Evolutionary conservation across 2,329 filamentous ascomycete genomes (phyloP).

Genomic region (Aspergillus hiratsukae): DNA sequence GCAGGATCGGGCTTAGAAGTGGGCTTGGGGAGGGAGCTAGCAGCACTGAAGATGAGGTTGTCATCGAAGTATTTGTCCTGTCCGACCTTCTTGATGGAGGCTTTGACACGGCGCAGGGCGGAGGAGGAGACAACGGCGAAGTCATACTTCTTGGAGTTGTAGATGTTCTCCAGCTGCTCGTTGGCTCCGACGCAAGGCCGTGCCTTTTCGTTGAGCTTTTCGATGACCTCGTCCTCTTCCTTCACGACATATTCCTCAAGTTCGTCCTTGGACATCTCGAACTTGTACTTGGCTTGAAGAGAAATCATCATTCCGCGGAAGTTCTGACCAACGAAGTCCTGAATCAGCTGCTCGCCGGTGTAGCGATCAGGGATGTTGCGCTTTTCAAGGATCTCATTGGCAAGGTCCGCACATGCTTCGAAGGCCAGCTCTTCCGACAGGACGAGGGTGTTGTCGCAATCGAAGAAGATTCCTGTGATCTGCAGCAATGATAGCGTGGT

Average conservation of each 20-base stretch:
- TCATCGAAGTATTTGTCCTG: conserved; percentile 76
- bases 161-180: conserved; percentile 62
- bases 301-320: conserved; percentile 85
- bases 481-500: conserved; percentile 23
- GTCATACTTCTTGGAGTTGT: conserved; percentile 59
- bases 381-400: conserved; percentile 75
- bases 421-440: conserved; percentile 88
- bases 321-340: conserved; percentile 88
- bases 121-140: conserved; percentile 79
- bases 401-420: conserved; percentile 81
- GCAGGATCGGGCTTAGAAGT: conserved; percentile 88
- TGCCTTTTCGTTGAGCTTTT: conserved; percentile 66
- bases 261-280: conserved; percentile 64
- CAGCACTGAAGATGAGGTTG: conserved; percentile 74
- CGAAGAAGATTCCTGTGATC: conserved; percentile 70
- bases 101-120: conserved; percentile 71
- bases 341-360: conserved; percentile 72
- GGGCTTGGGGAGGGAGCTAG: conserved; percentile 70
- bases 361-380: conserved; percentile 64
- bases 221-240: conserved; percentile 80
- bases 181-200: conserved; percentile 66
- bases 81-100: conserved; percentile 72
- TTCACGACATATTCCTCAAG: conserved; percentile 67
- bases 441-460: conserved; percentile 84
- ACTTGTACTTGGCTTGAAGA: conserved; percentile 71